phyloP scores from a whole-genome alignment of 495 filamentous ascomycete species.

The Baudoinia panamericana region DNA sequence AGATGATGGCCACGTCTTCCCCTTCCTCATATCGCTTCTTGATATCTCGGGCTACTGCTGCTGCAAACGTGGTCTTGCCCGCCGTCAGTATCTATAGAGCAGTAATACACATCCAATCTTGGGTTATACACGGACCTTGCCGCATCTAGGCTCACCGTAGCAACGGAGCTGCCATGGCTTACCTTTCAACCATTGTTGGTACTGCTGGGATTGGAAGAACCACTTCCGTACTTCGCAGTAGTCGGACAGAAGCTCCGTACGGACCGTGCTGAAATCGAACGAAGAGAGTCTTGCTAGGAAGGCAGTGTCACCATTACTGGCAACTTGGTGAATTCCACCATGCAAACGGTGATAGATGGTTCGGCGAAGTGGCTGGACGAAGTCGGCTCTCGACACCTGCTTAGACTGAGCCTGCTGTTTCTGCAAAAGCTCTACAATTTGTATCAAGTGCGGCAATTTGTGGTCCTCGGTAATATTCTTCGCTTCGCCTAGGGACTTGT shows the following conservation, averaged over 20 bases:
- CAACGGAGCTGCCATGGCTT: conserved; percentile 3
- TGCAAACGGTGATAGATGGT: no score
- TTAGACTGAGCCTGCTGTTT: no score
- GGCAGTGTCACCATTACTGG: background rate
- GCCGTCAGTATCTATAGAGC: no score
- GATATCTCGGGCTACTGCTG: conserved; percentile 2
- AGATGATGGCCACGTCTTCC: background rate
- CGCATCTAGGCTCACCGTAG: conserved; percentile 1
- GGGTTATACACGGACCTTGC: conserved; percentile 1
- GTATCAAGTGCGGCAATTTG: no score
- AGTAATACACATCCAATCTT: background rate
- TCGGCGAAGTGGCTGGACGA: no score
- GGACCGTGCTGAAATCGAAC: conserved; percentile 2
- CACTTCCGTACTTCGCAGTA: background rate
- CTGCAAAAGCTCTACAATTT: no score
- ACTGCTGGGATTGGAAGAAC: conserved; percentile 1
- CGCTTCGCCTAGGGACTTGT: no score
- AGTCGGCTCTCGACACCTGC: no score
- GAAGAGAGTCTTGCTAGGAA: conserved; percentile 3
- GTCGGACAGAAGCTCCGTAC: background rate
- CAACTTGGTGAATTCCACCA: no score
- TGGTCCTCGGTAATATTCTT: no score
- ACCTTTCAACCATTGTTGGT: conserved; percentile 2
- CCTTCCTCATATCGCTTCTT: background rate
- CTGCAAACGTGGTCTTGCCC: conserved; percentile 7